Evolutionary conservation across 345 rosid species (phyloP).

Genomic region (Geranium brycei): DNA sequence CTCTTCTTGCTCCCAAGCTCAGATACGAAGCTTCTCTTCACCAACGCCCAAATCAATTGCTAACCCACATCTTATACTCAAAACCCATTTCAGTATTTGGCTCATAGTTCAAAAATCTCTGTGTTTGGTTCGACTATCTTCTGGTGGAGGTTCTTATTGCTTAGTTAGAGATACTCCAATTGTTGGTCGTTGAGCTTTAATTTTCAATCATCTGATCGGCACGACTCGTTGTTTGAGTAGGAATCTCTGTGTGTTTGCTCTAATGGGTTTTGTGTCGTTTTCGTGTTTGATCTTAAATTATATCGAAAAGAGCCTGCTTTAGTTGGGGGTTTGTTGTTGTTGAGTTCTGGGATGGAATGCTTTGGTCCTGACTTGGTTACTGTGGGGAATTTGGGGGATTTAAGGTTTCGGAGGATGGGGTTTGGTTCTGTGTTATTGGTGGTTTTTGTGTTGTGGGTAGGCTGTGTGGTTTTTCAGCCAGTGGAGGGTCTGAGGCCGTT

Average conservation of each 20-base stretch:
- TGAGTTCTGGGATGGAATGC: conserved; percentile 4
- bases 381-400: conserved; percentile 21
- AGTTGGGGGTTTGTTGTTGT: conserved; percentile 8
- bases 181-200: conserved; percentile 63
- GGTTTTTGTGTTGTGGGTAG: conserved; percentile 42
- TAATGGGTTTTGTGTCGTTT: conserved; percentile 15
- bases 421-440: conserved; percentile 30
- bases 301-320: conserved; percentile 4
- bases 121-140: neutral
- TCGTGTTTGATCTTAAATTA: conserved; percentile 11
- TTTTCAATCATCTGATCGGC: conserved; percentile 36
- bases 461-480: conserved; percentile 31
- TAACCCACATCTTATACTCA: neutral
- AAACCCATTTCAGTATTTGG: neutral
- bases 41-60: neutral
- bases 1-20: neutral
- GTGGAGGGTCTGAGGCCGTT: conserved; percentile 64
- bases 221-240: conserved; percentile 25
- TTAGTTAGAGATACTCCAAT: neutral
- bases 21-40: neutral
- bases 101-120: neutral
- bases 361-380: conserved; percentile 28
- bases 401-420: conserved; percentile 14
- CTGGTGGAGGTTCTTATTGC: neutral
- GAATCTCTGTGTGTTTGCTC: conserved; percentile 31